Base-by-base conservation (phyloP, 2,329 filamentous ascomycete species). In the Tolypocladium tropicale region DNA sequence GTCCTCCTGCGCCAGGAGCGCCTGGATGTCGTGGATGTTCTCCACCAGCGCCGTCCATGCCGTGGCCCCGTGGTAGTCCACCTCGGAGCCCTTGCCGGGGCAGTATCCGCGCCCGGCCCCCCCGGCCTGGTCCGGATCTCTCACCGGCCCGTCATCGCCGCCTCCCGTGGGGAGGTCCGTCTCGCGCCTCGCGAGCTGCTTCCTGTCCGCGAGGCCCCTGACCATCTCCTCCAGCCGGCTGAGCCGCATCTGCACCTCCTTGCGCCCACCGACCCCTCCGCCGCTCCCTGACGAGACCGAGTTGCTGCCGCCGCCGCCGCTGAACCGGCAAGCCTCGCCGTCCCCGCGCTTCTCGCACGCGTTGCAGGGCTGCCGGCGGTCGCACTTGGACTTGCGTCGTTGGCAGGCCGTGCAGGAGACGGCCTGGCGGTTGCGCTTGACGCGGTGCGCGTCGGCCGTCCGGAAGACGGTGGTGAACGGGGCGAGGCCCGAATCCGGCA, bases 351-450 rank as follows among this genome's bases (percentile, higher is more conserved):
- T 73, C 53, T 62, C 62, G 58, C 75, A 77, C 7, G 70, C 68
- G 25, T 68, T 65, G 58, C 74, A 77, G 1, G 73, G 73, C 43
- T 69, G 70, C 53, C 64, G 66, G 16, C 73, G 69, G 58, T 76
- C 74, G 58, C 74, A 77, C 55, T 69, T 71, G 9, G 72, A 68
- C 63, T 77, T 77, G 57, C 74, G 72, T 23, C 63, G 64, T 58
- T 75, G 74, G 56, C 74, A 77, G 48, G 67, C 63, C 2, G 65
- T 64, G 61, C 74, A 76, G 6, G 75, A 76, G 23, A 76, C 67
- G 39, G 74, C 64, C 50, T 70, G 71, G 7, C 75, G 68, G 60
- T 71, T 74, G 36, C 74, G 70, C 62, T 68, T 72, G 56, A 70
- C 64, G 39, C 68, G 67, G 43, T 68, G 65, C 14, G 65, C 57